These are phyloP conservation scores for Aegle marmelos DNA, from an alignment of 345 rosid genomes.

Conservation along the genomic window DNA sequence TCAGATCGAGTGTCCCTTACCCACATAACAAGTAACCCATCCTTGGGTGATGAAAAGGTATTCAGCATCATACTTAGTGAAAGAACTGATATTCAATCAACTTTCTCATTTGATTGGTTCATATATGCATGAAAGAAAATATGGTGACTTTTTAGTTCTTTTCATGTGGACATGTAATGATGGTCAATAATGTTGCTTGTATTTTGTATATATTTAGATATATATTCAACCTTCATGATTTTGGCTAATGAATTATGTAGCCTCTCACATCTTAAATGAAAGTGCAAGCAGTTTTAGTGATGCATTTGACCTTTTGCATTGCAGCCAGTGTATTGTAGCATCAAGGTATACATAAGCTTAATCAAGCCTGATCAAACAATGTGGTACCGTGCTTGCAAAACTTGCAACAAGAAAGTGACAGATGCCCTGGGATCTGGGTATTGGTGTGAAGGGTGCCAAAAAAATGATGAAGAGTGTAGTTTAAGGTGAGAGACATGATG, in stretches of 20 bases:
- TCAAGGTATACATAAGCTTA: constrained; percentile 64
- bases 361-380: constrained; percentile 86
- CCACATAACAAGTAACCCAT: constrained; percentile 55
- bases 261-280: background rate
- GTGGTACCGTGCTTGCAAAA: constrained; percentile 97
- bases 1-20: constrained; percentile 60
- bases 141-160: background rate
- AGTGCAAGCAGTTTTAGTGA: background rate
- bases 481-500: constrained; percentile 44
- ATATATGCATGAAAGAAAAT: background rate
- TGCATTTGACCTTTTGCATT: constrained; percentile 1
- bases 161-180: background rate
- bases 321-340: constrained; percentile 77
- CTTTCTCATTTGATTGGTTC: background rate
- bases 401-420: constrained; percentile 92
- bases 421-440: constrained; percentile 83
- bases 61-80: background rate
- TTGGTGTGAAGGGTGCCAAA: constrained; percentile 99
- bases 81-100: background rate
- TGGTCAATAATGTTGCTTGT: background rate
- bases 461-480: constrained; percentile 69
- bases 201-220: background rate
- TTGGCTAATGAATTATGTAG: background rate
- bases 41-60: constrained; percentile 85
- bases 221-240: background rate